phyloP scores from a whole-genome alignment of 441 rosid genomes.

The Mallotus repandus region DNA sequence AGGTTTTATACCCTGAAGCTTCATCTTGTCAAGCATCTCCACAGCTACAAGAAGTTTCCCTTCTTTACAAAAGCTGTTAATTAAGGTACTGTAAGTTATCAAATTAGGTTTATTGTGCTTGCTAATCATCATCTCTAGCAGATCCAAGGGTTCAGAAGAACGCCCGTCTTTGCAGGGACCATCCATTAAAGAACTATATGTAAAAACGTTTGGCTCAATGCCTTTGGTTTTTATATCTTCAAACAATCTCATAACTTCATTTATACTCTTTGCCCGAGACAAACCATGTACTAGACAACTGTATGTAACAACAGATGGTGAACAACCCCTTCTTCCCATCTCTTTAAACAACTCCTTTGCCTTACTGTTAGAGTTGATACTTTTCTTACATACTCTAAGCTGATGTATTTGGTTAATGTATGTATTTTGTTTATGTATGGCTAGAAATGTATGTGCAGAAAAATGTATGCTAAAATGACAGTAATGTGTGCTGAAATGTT shows the following conservation, averaged over 20 bases:
- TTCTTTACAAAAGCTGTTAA: slow-evolving; percentile 73
- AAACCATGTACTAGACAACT: slow-evolving; percentile 73
- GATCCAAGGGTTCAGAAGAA: slow-evolving; percentile 57
- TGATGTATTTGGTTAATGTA: too few species aligned
- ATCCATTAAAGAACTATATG: slow-evolving; percentile 79
- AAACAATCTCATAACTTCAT: slow-evolving; percentile 61
- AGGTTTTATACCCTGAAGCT: slow-evolving; percentile 87
- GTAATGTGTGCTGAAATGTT: too few species aligned
- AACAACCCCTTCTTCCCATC: slow-evolving; percentile 71
- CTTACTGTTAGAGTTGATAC: slow-evolving; percentile 25
- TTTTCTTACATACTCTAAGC: too few species aligned
- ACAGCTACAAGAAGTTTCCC: slow-evolving; percentile 61
- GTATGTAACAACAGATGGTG: slow-evolving; percentile 81
- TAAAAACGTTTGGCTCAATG: slow-evolving; percentile 80
- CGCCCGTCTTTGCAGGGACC: slow-evolving; percentile 71
- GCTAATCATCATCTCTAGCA: slow-evolving; percentile 62
- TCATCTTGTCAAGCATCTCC: slow-evolving; percentile 79
- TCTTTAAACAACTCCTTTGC: slow-evolving; percentile 71
- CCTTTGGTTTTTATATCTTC: slow-evolving; percentile 70
- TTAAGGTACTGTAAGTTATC: slow-evolving; percentile 67
- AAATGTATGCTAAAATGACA: too few species aligned
- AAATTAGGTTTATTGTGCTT: slow-evolving; percentile 56
- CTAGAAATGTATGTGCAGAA: too few species aligned
- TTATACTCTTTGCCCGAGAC: slow-evolving; percentile 51
- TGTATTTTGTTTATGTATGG: too few species aligned